phyloP scores from a whole-genome alignment of 2,329 filamentous ascomycete species.

The Bipolaris bicolor region DNA sequence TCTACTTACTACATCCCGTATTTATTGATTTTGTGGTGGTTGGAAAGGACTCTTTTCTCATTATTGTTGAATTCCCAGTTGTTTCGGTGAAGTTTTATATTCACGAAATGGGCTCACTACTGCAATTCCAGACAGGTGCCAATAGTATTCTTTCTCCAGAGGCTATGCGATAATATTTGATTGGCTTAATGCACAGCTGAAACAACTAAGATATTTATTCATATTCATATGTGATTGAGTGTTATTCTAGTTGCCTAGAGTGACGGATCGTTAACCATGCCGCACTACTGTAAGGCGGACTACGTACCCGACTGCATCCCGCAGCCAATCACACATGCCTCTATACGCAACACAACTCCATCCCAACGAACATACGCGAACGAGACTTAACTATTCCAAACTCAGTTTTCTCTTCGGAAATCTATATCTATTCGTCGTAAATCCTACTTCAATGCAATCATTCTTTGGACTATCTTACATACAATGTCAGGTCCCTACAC shows the following conservation, averaged over 20 bases:
- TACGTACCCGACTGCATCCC: background rate
- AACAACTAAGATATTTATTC: too few species aligned
- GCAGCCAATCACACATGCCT: background rate
- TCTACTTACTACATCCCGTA: too few species aligned
- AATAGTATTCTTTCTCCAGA: too few species aligned
- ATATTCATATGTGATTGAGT: background rate
- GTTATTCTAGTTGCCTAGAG: background rate
- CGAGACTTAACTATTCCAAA: background rate
- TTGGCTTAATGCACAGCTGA: too few species aligned
- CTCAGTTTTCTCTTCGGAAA: background rate
- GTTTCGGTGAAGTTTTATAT: too few species aligned
- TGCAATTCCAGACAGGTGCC: too few species aligned
- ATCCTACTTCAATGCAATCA: background rate
- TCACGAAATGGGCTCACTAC: too few species aligned
- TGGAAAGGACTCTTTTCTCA: too few species aligned
- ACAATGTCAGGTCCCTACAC: background rate
- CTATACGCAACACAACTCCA: background rate
- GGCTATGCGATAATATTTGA: too few species aligned
- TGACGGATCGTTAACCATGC: background rate
- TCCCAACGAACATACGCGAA: background rate
- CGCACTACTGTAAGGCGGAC: background rate
- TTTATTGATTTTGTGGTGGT: too few species aligned
- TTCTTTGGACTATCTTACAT: background rate
- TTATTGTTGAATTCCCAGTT: too few species aligned
- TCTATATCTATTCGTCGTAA: background rate